Percentiles rank a stretch among this genome's conserved stretches.
These are phyloP conservation scores for Puccinia novopanici DNA, from an alignment of 1,284 basidiomycete species.

Conservation along the genomic window DNA sequence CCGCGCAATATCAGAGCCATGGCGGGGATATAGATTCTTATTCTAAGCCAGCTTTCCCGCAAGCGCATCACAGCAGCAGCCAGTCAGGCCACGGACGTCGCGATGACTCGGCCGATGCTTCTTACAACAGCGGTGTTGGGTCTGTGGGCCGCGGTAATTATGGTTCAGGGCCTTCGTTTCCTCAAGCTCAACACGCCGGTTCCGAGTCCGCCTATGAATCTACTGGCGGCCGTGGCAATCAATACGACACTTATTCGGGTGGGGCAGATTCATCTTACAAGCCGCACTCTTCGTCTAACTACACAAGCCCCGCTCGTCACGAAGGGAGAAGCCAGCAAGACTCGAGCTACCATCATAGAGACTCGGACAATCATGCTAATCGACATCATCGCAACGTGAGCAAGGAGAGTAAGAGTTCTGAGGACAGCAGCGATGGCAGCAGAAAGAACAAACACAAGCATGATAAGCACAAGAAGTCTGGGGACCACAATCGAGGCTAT, in stretches of 20 bases:
- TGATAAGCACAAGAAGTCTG: slow-evolving; percentile 27
- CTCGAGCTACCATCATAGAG: not conserved
- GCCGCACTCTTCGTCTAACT: not conserved
- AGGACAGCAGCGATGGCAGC: slow-evolving; percentile 2
- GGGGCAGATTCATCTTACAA: not conserved
- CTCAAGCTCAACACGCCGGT: slow-evolving; percentile 9
- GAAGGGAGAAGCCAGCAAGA: not conserved
- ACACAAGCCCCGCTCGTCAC: not conserved
- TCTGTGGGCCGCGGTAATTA: not conserved
- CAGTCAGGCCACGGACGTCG: not conserved
- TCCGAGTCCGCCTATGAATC: not conserved
- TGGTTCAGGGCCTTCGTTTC: slow-evolving; percentile 2
- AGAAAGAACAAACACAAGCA: slow-evolving; percentile 25
- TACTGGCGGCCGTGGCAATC: not conserved
- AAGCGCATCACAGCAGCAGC: not conserved
- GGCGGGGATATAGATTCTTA: not conserved
- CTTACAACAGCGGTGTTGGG: not conserved
- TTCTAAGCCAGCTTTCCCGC: slow-evolving; percentile 14
- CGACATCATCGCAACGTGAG: slow-evolving; percentile 12
- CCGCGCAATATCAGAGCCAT: not conserved
- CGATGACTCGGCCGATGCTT: not conserved
- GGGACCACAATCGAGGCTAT: slow-evolving; percentile 5
- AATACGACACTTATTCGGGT: not conserved
- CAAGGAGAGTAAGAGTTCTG: slow-evolving; percentile 6
- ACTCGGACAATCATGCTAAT: not conserved